Percentiles rank a stretch among this genome's conserved stretches.
These are phyloP conservation scores for Lentinula raphanica DNA, from an alignment of 768 basidiomycete genomes.

Conservation along the genomic window DNA sequence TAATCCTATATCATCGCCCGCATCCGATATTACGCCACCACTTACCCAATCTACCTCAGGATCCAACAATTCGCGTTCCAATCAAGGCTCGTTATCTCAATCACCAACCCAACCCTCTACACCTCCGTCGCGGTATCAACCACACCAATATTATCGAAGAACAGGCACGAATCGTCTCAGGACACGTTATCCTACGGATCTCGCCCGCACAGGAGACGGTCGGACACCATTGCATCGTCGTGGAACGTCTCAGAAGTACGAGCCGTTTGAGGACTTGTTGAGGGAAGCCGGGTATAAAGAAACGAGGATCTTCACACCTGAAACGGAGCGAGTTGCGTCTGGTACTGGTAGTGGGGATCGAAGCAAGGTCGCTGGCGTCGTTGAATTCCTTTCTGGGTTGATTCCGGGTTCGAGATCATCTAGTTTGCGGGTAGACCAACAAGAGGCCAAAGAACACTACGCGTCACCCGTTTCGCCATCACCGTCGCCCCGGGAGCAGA, in stretches of 20 bases:
- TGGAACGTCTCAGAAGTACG: conserved; percentile 77
- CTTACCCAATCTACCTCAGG: conserved; percentile 29
- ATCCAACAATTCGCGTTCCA: conserved; percentile 21
- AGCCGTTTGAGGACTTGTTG: conserved; percentile 80
- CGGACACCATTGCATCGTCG: conserved; percentile 73
- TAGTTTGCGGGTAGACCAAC: background rate
- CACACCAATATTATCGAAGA: conserved; percentile 13
- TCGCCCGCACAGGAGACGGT: conserved; percentile 26
- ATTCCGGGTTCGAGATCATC: conserved; percentile 34
- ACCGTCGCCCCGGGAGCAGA: background rate
- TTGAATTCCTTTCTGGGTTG: conserved; percentile 62
- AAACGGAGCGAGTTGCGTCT: conserved; percentile 49
- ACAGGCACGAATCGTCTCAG: conserved; percentile 26
- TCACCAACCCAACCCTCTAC: conserved; percentile 39
- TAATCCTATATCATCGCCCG: background rate
- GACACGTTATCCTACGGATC: conserved; percentile 50
- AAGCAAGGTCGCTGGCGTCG: conserved; percentile 50
- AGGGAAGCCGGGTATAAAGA: conserved; percentile 90
- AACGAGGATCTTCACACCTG: conserved; percentile 84
- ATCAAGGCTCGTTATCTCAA: conserved; percentile 19
- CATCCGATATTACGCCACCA: conserved; percentile 34
- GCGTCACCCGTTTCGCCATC: conserved; percentile 9
- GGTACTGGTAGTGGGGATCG: conserved; percentile 19
- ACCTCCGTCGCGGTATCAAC: conserved; percentile 21
- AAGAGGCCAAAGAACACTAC: conserved; percentile 11